Conservation (phyloP, 2,329 filamentous ascomycete species). For the Monosporascus sp. region DNA sequence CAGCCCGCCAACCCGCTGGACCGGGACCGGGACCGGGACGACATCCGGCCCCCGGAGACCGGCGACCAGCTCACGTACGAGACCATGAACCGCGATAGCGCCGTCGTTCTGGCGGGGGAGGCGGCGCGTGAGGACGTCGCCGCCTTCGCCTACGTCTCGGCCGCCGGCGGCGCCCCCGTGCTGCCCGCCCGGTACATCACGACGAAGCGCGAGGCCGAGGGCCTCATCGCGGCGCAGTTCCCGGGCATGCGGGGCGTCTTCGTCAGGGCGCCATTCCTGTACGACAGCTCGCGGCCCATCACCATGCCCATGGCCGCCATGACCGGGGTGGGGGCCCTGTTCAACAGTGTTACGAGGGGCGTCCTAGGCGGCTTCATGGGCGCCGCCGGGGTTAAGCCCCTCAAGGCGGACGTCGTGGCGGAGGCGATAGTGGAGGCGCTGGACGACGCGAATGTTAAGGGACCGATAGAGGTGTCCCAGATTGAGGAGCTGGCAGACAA, state of each 20-base stretch:
- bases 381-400: constrained; percentile 75
- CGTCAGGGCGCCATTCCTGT: constrained; percentile 81
- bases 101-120: constrained; percentile 77
- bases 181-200: constrained; percentile 81
- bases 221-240: constrained; percentile 66
- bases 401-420: constrained; percentile 82
- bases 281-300: constrained; percentile 74
- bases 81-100: constrained; percentile 90
- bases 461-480: constrained; percentile 70
- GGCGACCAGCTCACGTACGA: constrained; percentile 88
- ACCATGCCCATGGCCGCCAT: constrained; percentile 81
- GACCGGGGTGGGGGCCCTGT: constrained; percentile 66
- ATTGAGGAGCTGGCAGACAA: constrained; percentile 78
- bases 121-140: constrained; percentile 59
- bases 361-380: constrained; percentile 74
- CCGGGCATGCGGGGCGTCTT: constrained; percentile 76
- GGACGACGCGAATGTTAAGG: constrained; percentile 65
- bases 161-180: constrained; percentile 78
- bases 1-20: constrained; percentile 65
- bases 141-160: constrained; percentile 84
- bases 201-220: constrained; percentile 89
- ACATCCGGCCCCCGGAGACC: constrained; percentile 60
- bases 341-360: constrained; percentile 75
- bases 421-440: constrained; percentile 88
- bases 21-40: constrained; percentile 41